Evolutionary conservation across 164 flowering plant species (phyloP), one percentile per base, ranked within the genome.

Genomic region (Vitis cinerea): DNA sequence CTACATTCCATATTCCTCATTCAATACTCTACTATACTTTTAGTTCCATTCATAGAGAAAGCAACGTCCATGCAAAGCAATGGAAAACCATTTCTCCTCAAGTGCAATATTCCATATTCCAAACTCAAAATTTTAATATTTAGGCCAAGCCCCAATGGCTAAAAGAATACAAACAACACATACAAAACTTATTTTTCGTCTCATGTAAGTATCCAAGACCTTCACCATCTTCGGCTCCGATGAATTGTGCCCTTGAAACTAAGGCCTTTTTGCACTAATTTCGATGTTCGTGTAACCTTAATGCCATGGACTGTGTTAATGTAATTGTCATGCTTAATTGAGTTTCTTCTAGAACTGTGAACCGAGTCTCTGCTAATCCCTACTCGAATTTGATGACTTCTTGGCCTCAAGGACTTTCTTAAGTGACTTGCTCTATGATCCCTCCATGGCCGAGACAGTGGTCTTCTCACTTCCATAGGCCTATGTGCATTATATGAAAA

Each of bases 381-480:
- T 8, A 83, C 76, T 50, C 67, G 72, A 50, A 74, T 53, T 1
- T 74, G 74, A 58, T 75, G 81, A 63, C 67, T 82, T 64, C 76
- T 82, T 1, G 89, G 84, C 79, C 81, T 66, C 64, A 86, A 64
- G 29, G 87, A 79, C 66, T 72, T 79, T 68, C 74, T 79, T 50
- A 83, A 27, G 70, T 73, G 84, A 59, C 49, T 67, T 63, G 69
- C 56, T 73, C 75, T 72, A 15, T 66, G 62, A 15, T 76, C 74
- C 60, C 77, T 74, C 15, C 73, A 69, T 13, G 65, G 62, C 56
- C 48, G 50, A 55, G 71, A 68, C 9, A 9, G 15, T 17, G 80
- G 61, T 30, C 65, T 75, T 30, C 64, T 72, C n/a, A 57, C 29
- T 31, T 59, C 67, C 23, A 37, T 63, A 5, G 51, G 29, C 30